These are phyloP conservation scores for Candida xyloterini DNA, from an alignment of 805 yeast species.

Conservation along the genomic window DNA sequence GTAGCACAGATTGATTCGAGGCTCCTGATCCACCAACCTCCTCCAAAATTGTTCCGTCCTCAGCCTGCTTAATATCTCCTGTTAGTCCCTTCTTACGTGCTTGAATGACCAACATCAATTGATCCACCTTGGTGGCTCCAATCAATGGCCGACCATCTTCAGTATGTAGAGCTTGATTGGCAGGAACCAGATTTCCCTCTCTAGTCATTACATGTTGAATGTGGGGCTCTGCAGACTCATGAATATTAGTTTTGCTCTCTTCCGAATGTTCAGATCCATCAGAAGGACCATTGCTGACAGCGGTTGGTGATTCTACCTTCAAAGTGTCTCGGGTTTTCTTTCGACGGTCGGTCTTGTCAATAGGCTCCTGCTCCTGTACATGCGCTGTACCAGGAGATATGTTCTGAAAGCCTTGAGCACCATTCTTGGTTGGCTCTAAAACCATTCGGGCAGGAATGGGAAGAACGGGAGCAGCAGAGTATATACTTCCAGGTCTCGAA, in stretches of 20 bases:
- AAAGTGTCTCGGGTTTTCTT: background rate
- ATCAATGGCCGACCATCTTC: constrained; percentile 69
- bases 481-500: constrained; percentile 22
- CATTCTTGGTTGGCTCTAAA: constrained; percentile 3
- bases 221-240: background rate
- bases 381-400: background rate
- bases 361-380: background rate
- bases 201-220: background rate
- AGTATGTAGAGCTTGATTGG: constrained; percentile 43
- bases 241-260: background rate
- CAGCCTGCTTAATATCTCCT: constrained; percentile 59
- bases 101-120: constrained; percentile 84
- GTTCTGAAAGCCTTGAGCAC: background rate
- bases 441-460: constrained; percentile 23
- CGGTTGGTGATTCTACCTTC: background rate
- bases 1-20: constrained; percentile 40
- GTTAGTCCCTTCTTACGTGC: constrained; percentile 77
- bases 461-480: constrained; percentile 20
- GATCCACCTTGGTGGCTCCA: constrained; percentile 90
- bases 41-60: constrained; percentile 68
- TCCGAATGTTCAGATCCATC: background rate
- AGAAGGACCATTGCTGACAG: background rate
- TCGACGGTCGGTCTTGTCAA: background rate
- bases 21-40: constrained; percentile 26
- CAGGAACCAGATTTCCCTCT: constrained; percentile 37